Percentiles rank a stretch among this genome's conserved stretches.
These are phyloP conservation scores for Camellia lanceoleosa DNA, from an alignment of 148 eudicot species.

Conservation along the genomic window DNA sequence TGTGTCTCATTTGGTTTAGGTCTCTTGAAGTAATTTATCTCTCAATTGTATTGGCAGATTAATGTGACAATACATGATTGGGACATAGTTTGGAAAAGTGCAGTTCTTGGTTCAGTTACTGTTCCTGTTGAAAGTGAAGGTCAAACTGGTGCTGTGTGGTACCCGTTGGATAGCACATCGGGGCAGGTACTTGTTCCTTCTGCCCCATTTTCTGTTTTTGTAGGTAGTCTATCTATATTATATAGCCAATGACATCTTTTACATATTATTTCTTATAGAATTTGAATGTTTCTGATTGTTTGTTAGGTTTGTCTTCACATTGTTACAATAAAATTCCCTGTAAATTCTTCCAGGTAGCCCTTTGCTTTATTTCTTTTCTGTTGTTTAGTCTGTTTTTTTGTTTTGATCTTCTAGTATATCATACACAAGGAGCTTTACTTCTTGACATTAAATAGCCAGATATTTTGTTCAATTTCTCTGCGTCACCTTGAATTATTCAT, in stretches of 20 bases:
- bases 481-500: neutral
- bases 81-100: constrained; percentile 93
- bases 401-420: neutral
- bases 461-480: neutral
- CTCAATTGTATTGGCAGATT: constrained; percentile 47
- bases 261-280: neutral
- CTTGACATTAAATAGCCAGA: neutral
- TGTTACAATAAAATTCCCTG: constrained; percentile 48
- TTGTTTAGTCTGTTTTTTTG: neutral
- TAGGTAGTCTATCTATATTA: neutral
- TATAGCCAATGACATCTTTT: neutral
- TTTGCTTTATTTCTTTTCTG: neutral
- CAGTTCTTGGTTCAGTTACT: constrained; percentile 76
- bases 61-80: constrained; percentile 84
- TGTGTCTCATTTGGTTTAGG: neutral
- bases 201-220: neutral
- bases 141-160: constrained; percentile 76
- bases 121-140: constrained; percentile 69
- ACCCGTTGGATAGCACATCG: constrained; percentile 69
- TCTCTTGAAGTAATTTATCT: constrained; percentile 8
- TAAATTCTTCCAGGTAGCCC: constrained; percentile 56
- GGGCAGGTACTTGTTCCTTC: constrained; percentile 56
- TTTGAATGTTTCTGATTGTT: constrained; percentile 6
- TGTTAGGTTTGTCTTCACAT: constrained; percentile 78
- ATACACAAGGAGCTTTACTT: neutral